phyloP scores from a whole-genome alignment of 2,329 filamentous ascomycete species.

The Calycina herbarum region DNA sequence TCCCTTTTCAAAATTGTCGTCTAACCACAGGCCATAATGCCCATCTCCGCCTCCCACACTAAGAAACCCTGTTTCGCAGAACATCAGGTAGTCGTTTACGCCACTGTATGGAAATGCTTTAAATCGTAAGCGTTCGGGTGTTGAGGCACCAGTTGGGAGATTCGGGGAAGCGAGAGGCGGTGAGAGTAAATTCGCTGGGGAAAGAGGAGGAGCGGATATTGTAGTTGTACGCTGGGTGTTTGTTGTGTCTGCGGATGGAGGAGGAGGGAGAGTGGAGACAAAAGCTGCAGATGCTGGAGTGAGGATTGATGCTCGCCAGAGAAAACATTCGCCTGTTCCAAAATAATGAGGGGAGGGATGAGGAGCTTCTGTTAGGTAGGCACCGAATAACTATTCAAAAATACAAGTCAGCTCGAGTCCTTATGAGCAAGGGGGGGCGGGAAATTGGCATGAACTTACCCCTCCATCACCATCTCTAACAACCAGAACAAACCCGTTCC shows the following conservation, averaged over 20 bases:
- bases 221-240: conserved; percentile 63
- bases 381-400: conserved; percentile 71
- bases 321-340: conserved; percentile 94
- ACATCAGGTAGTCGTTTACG: conserved; percentile 94
- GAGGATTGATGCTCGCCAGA: conserved; percentile 75
- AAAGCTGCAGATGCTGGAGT: conserved; percentile 49
- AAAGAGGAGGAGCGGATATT: conserved; percentile 37
- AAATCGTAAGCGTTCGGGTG: conserved; percentile 80
- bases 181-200: conserved; percentile 23
- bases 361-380: conserved; percentile 88
- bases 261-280: conserved; percentile 58
- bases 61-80: conserved; percentile 82
- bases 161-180: conserved; percentile 31
- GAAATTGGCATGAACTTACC: conserved; percentile 49
- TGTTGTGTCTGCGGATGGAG: conserved; percentile 66
- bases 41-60: conserved; percentile 88
- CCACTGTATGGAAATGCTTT: conserved; percentile 97
- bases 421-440: conserved; percentile 18
- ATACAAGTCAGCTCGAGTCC: conserved; percentile 4
- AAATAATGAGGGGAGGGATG: conserved; percentile 83
- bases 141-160: conserved; percentile 43
- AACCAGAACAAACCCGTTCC: conserved; percentile 88
- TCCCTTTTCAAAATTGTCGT: conserved; percentile 80
- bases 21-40: conserved; percentile 90
- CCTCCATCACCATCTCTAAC: conserved; percentile 75